Conservation (phyloP, 176 grass and related monocot genomes). For the Olyra latifolia region DNA sequence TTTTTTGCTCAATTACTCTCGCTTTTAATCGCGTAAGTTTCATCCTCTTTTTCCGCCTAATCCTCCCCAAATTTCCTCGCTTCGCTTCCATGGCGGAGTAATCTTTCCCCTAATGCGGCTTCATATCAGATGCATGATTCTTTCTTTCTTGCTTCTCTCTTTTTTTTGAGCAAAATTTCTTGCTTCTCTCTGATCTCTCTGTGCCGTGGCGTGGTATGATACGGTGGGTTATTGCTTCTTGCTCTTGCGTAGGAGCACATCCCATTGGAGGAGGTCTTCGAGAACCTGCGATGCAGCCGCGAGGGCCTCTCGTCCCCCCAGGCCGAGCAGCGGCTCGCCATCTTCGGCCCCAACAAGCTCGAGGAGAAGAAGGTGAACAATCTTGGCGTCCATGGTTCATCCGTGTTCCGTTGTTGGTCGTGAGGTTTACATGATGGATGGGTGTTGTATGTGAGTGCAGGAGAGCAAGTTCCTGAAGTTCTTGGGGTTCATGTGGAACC, state of each 20-base stretch:
- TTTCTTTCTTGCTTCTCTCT: not conserved
- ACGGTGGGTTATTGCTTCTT: not conserved
- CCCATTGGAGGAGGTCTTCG: slow-evolving; percentile 87
- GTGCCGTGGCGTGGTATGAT: not conserved
- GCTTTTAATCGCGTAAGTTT: not conserved
- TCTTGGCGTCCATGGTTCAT: not conserved
- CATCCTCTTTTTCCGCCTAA: not conserved
- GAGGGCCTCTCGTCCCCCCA: slow-evolving; percentile 67
- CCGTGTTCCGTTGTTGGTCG: not conserved
- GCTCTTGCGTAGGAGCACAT: slow-evolving; percentile 65
- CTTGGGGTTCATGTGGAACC: slow-evolving; percentile 99
- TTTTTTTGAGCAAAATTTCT: not conserved
- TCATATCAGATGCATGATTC: slow-evolving; percentile 1
- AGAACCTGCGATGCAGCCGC: slow-evolving; percentile 68
- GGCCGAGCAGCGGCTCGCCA: slow-evolving; percentile 61
- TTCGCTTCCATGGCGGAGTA: not conserved
- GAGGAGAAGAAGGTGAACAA: slow-evolving; percentile 77
- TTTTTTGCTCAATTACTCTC: not conserved
- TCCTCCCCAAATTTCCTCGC: not conserved
- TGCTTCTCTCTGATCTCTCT: not conserved
- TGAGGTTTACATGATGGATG: not conserved
- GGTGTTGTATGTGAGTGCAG: slow-evolving; percentile 26
- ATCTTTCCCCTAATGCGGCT: not conserved
- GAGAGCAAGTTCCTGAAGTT: slow-evolving; percentile 91
- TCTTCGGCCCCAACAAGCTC: slow-evolving; percentile 87